phyloP scores from a whole-genome alignment of 192 early-diverging fungal species.

The Pilaira anomala region DNA sequence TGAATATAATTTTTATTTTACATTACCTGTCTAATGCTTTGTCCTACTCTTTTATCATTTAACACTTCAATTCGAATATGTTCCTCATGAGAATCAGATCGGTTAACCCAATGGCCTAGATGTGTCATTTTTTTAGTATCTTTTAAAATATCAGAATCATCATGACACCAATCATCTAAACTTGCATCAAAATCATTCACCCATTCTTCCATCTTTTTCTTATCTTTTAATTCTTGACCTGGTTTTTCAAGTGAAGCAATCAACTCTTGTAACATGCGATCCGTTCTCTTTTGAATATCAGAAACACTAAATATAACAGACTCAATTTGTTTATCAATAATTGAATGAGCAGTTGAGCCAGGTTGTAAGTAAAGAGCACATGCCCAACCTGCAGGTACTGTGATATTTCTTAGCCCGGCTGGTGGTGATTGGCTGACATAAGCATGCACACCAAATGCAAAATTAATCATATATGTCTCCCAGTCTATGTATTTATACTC shows the following conservation, averaged over 20 bases:
- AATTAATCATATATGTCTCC: conserved; percentile 30
- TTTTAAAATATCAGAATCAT: conserved; percentile 31
- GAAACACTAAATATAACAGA: conserved; percentile 28
- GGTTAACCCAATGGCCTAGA: conserved; percentile 30
- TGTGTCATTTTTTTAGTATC: conserved; percentile 17
- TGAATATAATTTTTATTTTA: background rate
- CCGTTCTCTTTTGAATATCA: conserved; percentile 35
- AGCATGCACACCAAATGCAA: conserved; percentile 29
- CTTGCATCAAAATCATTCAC: conserved; percentile 36
- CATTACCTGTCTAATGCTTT: conserved; percentile 32
- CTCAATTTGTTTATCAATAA: conserved; percentile 34
- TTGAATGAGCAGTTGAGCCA: background rate
- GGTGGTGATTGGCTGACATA: conserved; percentile 24
- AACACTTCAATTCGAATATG: conserved; percentile 27
- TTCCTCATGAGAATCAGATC: conserved; percentile 31
- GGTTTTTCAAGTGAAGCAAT: conserved; percentile 30
- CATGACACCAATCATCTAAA: conserved; percentile 44
- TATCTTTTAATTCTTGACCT: conserved; percentile 21
- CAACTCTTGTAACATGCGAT: conserved; percentile 32
- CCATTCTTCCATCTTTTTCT: conserved; percentile 35
- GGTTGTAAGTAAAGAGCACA: conserved; percentile 30
- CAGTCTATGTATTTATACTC: conserved; percentile 17
- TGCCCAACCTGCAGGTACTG: conserved; percentile 24
- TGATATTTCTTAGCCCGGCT: conserved; percentile 19
- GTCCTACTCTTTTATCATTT: conserved; percentile 36